A percentile compares a stretch with the other conserved stretches of the same genome.
These are phyloP conservation scores for Mrakiaceae sp. DNA, from an alignment of 1,284 basidiomycete genomes.

Conservation along the genomic window DNA sequence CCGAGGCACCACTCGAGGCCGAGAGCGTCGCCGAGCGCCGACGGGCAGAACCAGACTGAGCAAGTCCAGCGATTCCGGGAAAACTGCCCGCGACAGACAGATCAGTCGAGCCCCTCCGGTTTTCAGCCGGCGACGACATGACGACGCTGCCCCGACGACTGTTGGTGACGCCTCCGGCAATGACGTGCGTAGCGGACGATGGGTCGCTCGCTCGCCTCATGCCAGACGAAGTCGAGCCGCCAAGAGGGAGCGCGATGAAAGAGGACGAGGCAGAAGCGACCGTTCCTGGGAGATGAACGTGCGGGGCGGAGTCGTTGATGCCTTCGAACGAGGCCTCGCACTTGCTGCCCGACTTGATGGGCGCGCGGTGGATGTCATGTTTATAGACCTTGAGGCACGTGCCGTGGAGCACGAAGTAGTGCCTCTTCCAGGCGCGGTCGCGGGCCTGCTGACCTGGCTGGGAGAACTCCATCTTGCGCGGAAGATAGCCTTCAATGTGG, in stretches of 20 bases:
- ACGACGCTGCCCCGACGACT: too few relatives aligned
- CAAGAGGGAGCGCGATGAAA: not conserved
- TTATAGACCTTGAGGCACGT: conserved; percentile 79
- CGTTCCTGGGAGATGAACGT: conserved; percentile 35
- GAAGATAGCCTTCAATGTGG: conserved; percentile 72
- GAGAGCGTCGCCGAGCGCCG: too few relatives aligned
- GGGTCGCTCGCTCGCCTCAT: not conserved
- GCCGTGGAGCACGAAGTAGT: conserved; percentile 84
- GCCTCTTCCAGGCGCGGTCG: conserved; percentile 82
- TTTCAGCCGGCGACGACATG: too few relatives aligned
- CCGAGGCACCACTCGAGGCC: too few relatives aligned
- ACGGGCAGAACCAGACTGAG: too few relatives aligned
- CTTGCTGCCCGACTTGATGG: conserved; percentile 29
- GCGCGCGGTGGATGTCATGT: conserved; percentile 41
- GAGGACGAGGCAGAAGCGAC: not conserved
- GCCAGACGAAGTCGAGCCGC: too few relatives aligned
- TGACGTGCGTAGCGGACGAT: too few relatives aligned
- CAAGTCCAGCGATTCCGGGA: too few relatives aligned
- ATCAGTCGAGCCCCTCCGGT: too few relatives aligned
- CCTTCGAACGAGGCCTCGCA: conserved; percentile 30
- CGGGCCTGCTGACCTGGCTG: conserved; percentile 72
- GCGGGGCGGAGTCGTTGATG: conserved; percentile 29
- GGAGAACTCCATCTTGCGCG: conserved; percentile 88
- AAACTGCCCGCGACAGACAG: too few relatives aligned
- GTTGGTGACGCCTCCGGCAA: too few relatives aligned